Base-by-base conservation (phyloP, 306 rosid species). In the Lathyrus sativus region DNA sequence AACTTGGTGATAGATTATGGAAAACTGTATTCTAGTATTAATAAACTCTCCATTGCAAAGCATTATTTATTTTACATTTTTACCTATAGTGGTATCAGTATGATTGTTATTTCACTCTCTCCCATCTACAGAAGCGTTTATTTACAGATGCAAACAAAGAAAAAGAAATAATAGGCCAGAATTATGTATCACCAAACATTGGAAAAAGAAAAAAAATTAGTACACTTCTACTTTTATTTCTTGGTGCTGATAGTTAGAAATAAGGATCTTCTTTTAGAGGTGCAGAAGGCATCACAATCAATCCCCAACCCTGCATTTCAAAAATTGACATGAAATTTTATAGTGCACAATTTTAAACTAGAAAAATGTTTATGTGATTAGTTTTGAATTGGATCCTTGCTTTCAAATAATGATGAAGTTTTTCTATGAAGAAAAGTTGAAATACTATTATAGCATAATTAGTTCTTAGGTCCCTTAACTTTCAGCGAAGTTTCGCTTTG, bases 221-320 rank as follows among this genome's bases (percentile, higher is more conserved):
- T 3, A 59, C 55, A 14, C 65, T 33, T 42, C 17, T 42, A 67
- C 9, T 55, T 46, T 33, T 45, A 15, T 67, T 58, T 46, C 28
- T 29, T 29, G 53, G 8, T 12, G 11, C 71, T 26, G 38, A 10
- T 51, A 33, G 13, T 48, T 33, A 22, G 72, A 51, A 11, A 10
- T n/a, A n/a, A 53, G 58, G 6, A 1, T 56, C 8, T 45, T 45
- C 24, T 31, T 55, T 75, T 38, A 91, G 38, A 88, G 43, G 37
- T 85, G 82, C 29, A 91, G 74, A 54, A 91, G 18, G 42, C 96
- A 91, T 83, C 97, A 86, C 91, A 2, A 88, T 81, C 46, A 79
- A 76, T 35, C 97, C 97, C 89, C 96, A 91, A 19, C 97, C 96
- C 96, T 90, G 70, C 67, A 65, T 29, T 54, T 61, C 57, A 66